Evolutionary conservation across 1,284 basidiomycete species (phyloP).

Genomic region (Peniophora sp.): DNA sequence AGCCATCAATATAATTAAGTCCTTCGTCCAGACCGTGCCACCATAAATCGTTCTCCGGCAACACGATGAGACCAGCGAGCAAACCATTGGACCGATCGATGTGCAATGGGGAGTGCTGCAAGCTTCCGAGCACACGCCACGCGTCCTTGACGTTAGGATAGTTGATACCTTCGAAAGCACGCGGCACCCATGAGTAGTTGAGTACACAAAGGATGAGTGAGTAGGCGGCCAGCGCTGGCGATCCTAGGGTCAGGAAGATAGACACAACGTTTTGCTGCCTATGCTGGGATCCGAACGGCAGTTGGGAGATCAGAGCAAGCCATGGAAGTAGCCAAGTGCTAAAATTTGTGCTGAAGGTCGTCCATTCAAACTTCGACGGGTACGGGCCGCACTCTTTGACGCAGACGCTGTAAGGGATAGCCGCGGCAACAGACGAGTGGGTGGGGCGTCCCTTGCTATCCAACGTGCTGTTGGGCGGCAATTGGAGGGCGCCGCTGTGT

Average conservation of each 20-base stretch:
- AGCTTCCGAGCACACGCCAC: not conserved
- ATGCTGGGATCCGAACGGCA: not conserved
- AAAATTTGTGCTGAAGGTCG: not conserved
- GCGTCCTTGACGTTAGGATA: not conserved
- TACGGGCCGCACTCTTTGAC: constrained; percentile 14
- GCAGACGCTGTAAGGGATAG: not conserved
- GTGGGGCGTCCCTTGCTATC: no score
- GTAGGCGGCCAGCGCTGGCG: not conserved
- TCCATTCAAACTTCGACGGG: constrained; percentile 4
- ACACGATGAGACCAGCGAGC: not conserved
- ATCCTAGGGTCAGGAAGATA: not conserved
- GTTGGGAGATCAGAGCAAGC: not conserved
- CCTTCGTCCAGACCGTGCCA: not conserved
- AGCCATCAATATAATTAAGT: not conserved
- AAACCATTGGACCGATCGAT: not conserved
- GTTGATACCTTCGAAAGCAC: not conserved
- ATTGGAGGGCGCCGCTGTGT: no score
- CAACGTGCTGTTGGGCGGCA: no score
- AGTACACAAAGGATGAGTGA: not conserved
- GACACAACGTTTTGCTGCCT: not conserved
- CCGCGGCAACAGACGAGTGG: not conserved
- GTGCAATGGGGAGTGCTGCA: not conserved
- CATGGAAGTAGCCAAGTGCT: not conserved
- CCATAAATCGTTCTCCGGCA: not conserved
- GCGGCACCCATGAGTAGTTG: not conserved